Evolutionary conservation across 768 basidiomycete genomes (phyloP).

Genomic region (Leccinum arenicola): DNA sequence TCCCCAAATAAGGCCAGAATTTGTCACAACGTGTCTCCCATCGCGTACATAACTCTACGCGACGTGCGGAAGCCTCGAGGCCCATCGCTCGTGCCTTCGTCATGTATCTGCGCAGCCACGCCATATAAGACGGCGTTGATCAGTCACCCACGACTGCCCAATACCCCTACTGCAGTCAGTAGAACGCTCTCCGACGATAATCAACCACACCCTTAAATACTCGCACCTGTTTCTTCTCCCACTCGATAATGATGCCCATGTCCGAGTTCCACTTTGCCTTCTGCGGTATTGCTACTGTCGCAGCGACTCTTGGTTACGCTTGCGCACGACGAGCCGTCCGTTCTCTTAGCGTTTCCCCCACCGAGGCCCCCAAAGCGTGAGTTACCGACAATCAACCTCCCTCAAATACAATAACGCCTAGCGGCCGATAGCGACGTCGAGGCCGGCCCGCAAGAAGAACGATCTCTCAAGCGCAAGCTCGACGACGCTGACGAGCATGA

Average conservation of each 20-base stretch:
- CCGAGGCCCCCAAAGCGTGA: slow-evolving; percentile 28
- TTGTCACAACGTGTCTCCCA: slow-evolving; percentile 20
- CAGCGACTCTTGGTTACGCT: slow-evolving; percentile 58
- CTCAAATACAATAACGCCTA: slow-evolving; percentile 28
- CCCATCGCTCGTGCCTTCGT: slow-evolving; percentile 24
- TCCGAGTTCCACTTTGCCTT: slow-evolving; percentile 54
- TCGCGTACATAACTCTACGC: slow-evolving; percentile 7
- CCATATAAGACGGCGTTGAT: slow-evolving; percentile 34
- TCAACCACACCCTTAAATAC: slow-evolving; percentile 24
- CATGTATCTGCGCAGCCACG: slow-evolving; percentile 20
- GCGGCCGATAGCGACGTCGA: slow-evolving; percentile 33
- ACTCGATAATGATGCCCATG: slow-evolving; percentile 43
- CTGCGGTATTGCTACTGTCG: slow-evolving; percentile 56
- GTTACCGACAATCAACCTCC: slow-evolving; percentile 29
- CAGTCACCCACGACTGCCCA: slow-evolving; percentile 14
- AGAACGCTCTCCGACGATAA: slow-evolving; percentile 13
- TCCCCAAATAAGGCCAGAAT: slow-evolving; percentile 4
- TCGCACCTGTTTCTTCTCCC: slow-evolving; percentile 13
- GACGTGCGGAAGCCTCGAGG: slow-evolving; percentile 33
- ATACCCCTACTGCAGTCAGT: slow-evolving; percentile 10
- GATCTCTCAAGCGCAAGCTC: slow-evolving; percentile 33
- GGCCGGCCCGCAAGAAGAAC: slow-evolving; percentile 24
- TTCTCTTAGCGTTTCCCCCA: slow-evolving; percentile 15
- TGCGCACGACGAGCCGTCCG: slow-evolving; percentile 41
- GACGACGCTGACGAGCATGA: slow-evolving; percentile 24